Evolutionary conservation across 2,329 filamentous ascomycete genomes (phyloP), one percentile per base, ranked within the genome.

Genomic region (Fusarium siculi): DNA sequence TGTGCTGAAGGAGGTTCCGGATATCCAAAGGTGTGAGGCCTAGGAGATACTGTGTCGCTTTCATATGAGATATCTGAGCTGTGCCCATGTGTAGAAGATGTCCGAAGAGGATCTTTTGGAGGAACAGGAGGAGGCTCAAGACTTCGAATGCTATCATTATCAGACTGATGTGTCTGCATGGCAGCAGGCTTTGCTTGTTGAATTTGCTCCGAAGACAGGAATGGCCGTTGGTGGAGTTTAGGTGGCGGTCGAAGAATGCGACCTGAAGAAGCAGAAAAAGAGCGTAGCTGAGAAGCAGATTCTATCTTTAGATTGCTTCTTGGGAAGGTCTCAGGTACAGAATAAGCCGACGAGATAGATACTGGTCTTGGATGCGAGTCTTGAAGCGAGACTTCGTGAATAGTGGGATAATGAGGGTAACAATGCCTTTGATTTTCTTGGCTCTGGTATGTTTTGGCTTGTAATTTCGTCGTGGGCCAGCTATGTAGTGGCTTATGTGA

Each of bases 221-320:
- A 57, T 0, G n/a, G 54, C 9, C 54, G 40, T 9, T 57, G 12
- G 16, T 47, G 23, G 5, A 57, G 40, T 28, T 46, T 10, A 37
- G 36, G 54, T 1, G 54, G 54, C 2, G 54, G 39, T 16, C 30
- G 40, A 10, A 46, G 39, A 9, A 28, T 47, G 14, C 30, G 54
- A 57, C 30, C n/a, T 6, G 39, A 57, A 21, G 9, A 19, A 23
- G 54, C 42, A 25, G 54, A 57, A 55, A 55, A 55, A 7, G 52
- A 57, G 4, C 28, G 40, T 5, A 47, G 39, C n/a, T 46, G 40
- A 5, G 54, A 57, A 36, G 40, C 40, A 8, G 30, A 10, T 36
- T 57, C n/a, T 25, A 44, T n/a, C 30, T 57, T 57, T 21, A 46
- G 30, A 18, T n/a, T 21, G 5, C 40, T 32, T n/a, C 9, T 57